Conservation (phyloP, 2,329 filamentous ascomycete species). For the Apiospora malaysiana region DNA sequence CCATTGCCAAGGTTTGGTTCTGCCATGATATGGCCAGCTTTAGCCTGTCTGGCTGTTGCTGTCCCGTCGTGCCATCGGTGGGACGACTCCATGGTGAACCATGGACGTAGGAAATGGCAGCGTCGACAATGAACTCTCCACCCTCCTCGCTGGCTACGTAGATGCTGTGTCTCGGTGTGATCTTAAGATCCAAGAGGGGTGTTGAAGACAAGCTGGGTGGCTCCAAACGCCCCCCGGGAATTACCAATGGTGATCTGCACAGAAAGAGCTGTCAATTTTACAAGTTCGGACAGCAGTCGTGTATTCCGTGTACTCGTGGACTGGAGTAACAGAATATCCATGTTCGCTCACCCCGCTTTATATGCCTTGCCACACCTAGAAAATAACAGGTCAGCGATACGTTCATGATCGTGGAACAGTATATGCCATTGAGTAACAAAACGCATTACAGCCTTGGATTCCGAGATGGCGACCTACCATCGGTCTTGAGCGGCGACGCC, state of each 20-base stretch:
- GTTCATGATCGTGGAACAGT: background rate
- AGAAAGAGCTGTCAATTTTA: background rate
- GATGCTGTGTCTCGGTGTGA: slow-evolving; percentile 52
- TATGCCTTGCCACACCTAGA: slow-evolving; percentile 26
- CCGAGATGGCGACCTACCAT: background rate
- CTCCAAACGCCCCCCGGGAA: slow-evolving; percentile 16
- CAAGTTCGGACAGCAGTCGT: background rate
- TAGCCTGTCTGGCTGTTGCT: slow-evolving; percentile 39
- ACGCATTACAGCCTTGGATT: background rate
- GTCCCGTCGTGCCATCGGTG: slow-evolving; percentile 31
- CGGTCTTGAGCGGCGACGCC: slow-evolving; percentile 8
- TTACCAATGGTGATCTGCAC: background rate
- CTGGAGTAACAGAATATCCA: slow-evolving; percentile 14
- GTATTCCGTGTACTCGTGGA: slow-evolving; percentile 24
- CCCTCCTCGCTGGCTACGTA: slow-evolving; percentile 49
- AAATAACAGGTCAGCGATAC: background rate
- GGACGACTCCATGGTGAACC: slow-evolving; percentile 43
- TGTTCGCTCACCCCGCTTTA: slow-evolving; percentile 17
- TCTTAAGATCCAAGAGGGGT: slow-evolving; percentile 49
- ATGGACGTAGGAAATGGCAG: slow-evolving; percentile 47
- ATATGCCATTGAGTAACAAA: background rate
- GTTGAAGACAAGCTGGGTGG: slow-evolving; percentile 19
- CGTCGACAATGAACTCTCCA: slow-evolving; percentile 52
- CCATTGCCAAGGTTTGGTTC: background rate
- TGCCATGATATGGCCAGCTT: slow-evolving; percentile 1